A percentile compares a stretch with the other conserved stretches of the same genome.
These are phyloP conservation scores for Tetracladium setigerum DNA, from an alignment of 495 filamentous ascomycete genomes.

Conservation along the genomic window DNA sequence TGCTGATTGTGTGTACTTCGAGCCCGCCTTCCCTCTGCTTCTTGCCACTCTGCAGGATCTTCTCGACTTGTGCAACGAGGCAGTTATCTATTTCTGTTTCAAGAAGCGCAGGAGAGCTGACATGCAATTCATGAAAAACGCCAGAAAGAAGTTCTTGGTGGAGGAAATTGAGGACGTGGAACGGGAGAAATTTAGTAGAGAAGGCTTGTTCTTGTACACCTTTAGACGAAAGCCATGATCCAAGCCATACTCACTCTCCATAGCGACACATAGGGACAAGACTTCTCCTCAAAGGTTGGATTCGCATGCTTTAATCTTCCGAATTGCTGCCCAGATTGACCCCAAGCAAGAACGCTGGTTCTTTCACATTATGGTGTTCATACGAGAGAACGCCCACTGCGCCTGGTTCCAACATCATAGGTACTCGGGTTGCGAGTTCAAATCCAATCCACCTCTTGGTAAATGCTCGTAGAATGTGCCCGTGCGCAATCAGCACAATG, in stretches of 20 bases:
- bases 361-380: constrained; percentile 58
- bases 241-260: background rate
- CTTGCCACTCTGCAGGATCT: constrained; percentile 66
- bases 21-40: constrained; percentile 85
- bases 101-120: constrained; percentile 79
- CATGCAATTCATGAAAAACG: constrained; percentile 60
- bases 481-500: constrained; percentile 63
- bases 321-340: constrained; percentile 23
- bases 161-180: constrained; percentile 58
- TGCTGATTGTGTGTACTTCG: constrained; percentile 96
- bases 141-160: constrained; percentile 55
- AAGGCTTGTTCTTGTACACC: constrained; percentile 57
- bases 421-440: constrained; percentile 42
- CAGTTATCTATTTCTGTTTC: constrained; percentile 88
- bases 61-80: constrained; percentile 40
- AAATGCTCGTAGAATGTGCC: constrained; percentile 64
- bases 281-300: too few relatives aligned
- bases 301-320: too few relatives aligned
- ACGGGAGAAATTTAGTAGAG: constrained; percentile 46
- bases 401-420: constrained; percentile 59
- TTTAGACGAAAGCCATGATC: constrained; percentile 39
- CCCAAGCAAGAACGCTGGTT: constrained; percentile 61
- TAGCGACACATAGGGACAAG: too few relatives aligned
- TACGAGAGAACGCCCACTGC: constrained; percentile 66
- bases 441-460: constrained; percentile 65